Evolutionary conservation across 2,329 filamentous ascomycete species (phyloP).

Genomic region (Sporothrix luriei): DNA sequence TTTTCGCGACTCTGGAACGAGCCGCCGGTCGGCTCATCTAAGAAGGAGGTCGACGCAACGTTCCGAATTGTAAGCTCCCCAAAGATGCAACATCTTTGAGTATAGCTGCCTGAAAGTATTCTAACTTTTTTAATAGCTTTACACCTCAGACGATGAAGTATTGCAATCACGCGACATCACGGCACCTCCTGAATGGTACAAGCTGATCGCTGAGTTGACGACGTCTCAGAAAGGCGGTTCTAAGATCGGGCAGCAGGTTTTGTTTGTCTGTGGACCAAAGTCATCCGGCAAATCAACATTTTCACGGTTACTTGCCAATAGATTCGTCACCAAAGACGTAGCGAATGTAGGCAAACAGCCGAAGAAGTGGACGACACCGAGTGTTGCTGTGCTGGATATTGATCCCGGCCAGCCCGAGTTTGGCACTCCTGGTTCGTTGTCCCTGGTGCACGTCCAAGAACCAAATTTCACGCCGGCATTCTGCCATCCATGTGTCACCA

Average conservation of each 20-base stretch:
- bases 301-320: constrained; percentile 66
- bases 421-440: constrained; percentile 68
- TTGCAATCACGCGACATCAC: constrained; percentile 56
- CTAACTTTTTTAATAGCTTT: constrained; percentile 48
- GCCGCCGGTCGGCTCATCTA: constrained; percentile 55
- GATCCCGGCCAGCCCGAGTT: constrained; percentile 80
- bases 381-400: constrained; percentile 68
- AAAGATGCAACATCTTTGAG: neutral
- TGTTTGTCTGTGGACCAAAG: constrained; percentile 70
- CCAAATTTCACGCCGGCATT: constrained; percentile 70
- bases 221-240: constrained; percentile 40
- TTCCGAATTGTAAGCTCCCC: constrained; percentile 29
- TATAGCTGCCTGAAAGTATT: neutral
- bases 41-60: constrained; percentile 43
- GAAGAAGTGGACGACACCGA: constrained; percentile 38
- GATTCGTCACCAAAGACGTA: constrained; percentile 57
- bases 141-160: constrained; percentile 50
- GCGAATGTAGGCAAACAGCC: constrained; percentile 11
- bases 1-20: constrained; percentile 70
- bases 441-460: constrained; percentile 62
- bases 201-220: constrained; percentile 54
- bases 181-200: constrained; percentile 64
- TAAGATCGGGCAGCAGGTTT: constrained; percentile 43
- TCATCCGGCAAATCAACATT: constrained; percentile 78
- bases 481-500: constrained; percentile 52